These are phyloP conservation scores for Cladophialophora exuberans DNA, from an alignment of 2,329 filamentous ascomycete genomes.

Conservation along the genomic window DNA sequence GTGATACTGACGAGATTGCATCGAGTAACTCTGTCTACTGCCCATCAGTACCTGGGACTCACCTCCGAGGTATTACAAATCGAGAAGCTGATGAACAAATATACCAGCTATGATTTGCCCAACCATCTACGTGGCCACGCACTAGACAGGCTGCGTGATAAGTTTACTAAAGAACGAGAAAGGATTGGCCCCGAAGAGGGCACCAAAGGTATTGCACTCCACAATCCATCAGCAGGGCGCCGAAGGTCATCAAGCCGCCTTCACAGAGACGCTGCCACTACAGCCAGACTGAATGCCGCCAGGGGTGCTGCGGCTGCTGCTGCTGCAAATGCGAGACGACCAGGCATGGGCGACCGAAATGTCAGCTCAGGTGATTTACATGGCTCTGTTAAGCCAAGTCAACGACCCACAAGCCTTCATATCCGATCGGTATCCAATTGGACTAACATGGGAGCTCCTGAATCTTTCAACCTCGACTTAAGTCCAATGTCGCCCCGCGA, in stretches of 20 bases:
- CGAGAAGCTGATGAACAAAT: slow-evolving; percentile 91
- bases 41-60: slow-evolving; percentile 89
- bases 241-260: slow-evolving; percentile 74
- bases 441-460: slow-evolving; percentile 22
- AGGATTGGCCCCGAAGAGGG: slow-evolving; percentile 78
- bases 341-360: slow-evolving; percentile 43
- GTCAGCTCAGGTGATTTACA: slow-evolving; percentile 73
- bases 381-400: slow-evolving; percentile 16
- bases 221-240: slow-evolving; percentile 73
- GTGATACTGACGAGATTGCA: slow-evolving; percentile 95
- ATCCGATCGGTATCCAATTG: slow-evolving; percentile 22
- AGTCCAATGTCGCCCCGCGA: slow-evolving; percentile 51
- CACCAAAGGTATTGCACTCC: slow-evolving; percentile 90
- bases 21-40: slow-evolving; percentile 90
- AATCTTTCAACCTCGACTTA: slow-evolving; percentile 15
- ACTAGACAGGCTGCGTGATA: slow-evolving; percentile 83
- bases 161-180: slow-evolving; percentile 84
- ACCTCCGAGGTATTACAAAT: slow-evolving; percentile 90
- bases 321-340: neutral
- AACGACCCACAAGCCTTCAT: slow-evolving; percentile 25
- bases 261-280: slow-evolving; percentile 76
- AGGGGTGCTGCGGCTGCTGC: slow-evolving; percentile 26
- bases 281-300: slow-evolving; percentile 62
- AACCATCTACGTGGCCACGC: slow-evolving; percentile 86
- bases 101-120: slow-evolving; percentile 86